Base-by-base conservation (phyloP, 352 stramenopile species). In the Phytophthora megakarya region DNA sequence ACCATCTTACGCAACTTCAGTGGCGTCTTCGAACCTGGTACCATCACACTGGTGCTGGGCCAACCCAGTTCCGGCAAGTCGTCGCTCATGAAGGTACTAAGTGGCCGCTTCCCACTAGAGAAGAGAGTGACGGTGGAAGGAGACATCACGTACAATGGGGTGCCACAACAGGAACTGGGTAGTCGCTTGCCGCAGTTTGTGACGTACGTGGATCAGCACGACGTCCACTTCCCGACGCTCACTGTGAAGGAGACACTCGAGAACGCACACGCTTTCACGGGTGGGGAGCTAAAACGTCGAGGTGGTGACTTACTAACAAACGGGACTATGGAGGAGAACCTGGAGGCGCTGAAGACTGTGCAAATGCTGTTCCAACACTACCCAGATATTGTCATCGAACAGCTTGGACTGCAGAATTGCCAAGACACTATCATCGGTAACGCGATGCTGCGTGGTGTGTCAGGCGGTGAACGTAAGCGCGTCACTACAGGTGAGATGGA, bases 401-500 rank as follows among this genome's bases (percentile, higher is more conserved):
- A 76, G 23, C 64, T 80, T 25, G n/a, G n/a, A n/a, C n/a, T n/a
- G n/a, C n/a, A n/a, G n/a, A n/a, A n/a, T n/a, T n/a, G n/a, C n/a
- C n/a, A 78, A 43, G 55, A 91, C 55, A 90, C 83, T 0, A 78
- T 91, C 43, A 61, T 90, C 5, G 78, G 82, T 6, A 76, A 84
- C 47, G 73, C 44, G 22, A 87, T 90, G 67, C 23, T 81, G 5
- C 76, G 80, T 16, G 82, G 81, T 5, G 69, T 97, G 16, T 93
- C 76, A 0, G 93, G 91, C 22, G 93, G 93, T 16, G 88, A n/a
- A n/a, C n/a, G n/a, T n/a, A n/a, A n/a, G n/a, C n/a, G n/a, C n/a
- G n/a, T n/a, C n/a, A n/a, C n/a, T 49, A 92, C 93, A 16, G 88
- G 81, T 8, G 89, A 89, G 50, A 98, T 98, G 81, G 64, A 97